phyloP scores from a whole-genome alignment of 116 monocot species.

The Posidonia oceanica region DNA sequence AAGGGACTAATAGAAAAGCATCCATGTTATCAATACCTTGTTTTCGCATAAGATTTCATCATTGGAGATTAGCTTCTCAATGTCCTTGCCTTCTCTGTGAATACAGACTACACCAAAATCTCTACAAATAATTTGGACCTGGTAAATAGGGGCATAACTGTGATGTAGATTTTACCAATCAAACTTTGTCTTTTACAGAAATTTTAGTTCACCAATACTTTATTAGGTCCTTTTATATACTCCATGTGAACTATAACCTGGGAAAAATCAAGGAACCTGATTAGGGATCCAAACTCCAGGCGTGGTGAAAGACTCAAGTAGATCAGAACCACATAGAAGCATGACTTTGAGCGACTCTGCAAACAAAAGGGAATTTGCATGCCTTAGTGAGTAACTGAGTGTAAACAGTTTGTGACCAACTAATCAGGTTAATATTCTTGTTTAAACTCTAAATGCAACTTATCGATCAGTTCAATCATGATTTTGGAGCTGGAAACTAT shows the following conservation, averaged over 20 bases:
- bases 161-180: background rate
- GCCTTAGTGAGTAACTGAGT: background rate
- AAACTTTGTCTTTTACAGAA: background rate
- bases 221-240: too few relatives aligned
- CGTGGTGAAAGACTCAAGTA: constrained; percentile 70
- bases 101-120: constrained; percentile 78
- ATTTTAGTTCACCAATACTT: background rate
- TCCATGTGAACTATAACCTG: too few relatives aligned
- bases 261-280: constrained; percentile 39
- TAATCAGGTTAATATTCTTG: background rate
- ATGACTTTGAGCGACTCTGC: constrained; percentile 70
- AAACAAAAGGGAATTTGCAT: constrained; percentile 1
- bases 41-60: constrained; percentile 52
- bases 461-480: too few relatives aligned
- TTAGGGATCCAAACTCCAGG: constrained; percentile 90
- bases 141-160: background rate
- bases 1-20: background rate
- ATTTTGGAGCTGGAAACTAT: too few relatives aligned
- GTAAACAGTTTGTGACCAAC: background rate
- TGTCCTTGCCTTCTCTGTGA: constrained; percentile 62
- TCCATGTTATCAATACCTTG: constrained; percentile 29
- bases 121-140: constrained; percentile 65
- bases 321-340: constrained; percentile 96
- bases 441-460: too few relatives aligned
- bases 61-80: constrained; percentile 44